These are phyloP conservation scores for Diaporthe nobilis DNA, from an alignment of 2,329 filamentous ascomycete species.

Conservation along the genomic window DNA sequence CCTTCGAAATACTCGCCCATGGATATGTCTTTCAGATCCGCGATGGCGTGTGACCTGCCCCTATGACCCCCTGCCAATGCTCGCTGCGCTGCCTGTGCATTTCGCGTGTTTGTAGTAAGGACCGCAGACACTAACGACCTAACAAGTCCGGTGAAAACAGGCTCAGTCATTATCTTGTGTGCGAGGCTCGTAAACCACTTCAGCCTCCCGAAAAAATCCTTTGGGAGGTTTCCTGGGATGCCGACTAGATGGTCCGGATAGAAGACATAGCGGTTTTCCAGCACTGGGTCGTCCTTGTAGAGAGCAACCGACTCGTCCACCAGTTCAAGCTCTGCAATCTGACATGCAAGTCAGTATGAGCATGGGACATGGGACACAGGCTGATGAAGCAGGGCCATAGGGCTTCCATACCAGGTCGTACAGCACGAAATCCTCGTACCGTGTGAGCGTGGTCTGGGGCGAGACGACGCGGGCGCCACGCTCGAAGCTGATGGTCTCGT, in stretches of 20 bases:
- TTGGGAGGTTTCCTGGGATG: conserved; percentile 58
- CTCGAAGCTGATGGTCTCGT: conserved; percentile 79
- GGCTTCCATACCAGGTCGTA: conserved; percentile 74
- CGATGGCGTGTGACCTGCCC: conserved; percentile 5
- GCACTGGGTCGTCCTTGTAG: conserved; percentile 58
- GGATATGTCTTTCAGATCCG: conserved; percentile 73
- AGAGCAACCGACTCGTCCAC: conserved; percentile 15
- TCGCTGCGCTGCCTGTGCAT: neutral
- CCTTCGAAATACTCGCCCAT: conserved; percentile 76
- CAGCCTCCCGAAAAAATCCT: neutral
- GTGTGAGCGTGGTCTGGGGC: conserved; percentile 57
- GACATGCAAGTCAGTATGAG: conserved; percentile 34
- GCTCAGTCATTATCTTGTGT: conserved; percentile 61
- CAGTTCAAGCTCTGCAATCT: conserved; percentile 41
- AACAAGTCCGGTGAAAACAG: conserved; percentile 64
- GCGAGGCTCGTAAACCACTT: neutral
- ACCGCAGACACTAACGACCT: conserved; percentile 22
- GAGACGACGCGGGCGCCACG: conserved; percentile 85
- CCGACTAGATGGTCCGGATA: conserved; percentile 86
- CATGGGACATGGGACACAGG: neutral
- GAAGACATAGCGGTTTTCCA: conserved; percentile 79
- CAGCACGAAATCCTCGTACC: conserved; percentile 75
- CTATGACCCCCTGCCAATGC: conserved; percentile 36
- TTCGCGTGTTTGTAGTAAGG: neutral
- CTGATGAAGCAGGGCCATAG: conserved; percentile 44